phyloP scores from a whole-genome alignment of 257 asterid species.

The Paulownia fortunei region DNA sequence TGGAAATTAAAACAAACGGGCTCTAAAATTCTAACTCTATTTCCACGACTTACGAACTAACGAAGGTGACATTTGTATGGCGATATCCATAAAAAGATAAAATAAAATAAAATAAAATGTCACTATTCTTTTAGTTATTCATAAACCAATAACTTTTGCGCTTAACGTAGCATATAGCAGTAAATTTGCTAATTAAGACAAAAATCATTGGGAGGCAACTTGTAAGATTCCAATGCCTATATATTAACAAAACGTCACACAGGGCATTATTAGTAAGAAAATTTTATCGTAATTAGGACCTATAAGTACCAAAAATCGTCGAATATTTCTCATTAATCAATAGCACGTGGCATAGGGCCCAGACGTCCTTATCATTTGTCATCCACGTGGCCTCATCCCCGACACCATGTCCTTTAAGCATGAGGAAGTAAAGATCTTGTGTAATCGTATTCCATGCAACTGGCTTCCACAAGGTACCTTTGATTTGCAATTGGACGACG shows the following conservation, averaged over 20 bases:
- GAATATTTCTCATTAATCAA: slow-evolving; percentile 18
- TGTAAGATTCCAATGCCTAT: background rate
- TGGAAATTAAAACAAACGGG: too few species aligned
- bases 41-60: too few species aligned
- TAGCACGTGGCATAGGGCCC: slow-evolving; percentile 33
- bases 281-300: background rate
- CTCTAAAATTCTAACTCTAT: too few species aligned
- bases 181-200: background rate
- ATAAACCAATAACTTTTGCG: too few species aligned
- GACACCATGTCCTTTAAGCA: slow-evolving; percentile 5
- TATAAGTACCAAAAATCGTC: background rate
- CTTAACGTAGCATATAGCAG: too few species aligned
- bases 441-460: background rate
- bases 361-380: background rate
- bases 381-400: slow-evolving; percentile 37
- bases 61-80: too few species aligned
- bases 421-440: background rate
- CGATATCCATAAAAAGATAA: too few species aligned
- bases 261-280: background rate
- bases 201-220: background rate
- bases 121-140: too few species aligned
- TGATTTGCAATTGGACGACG: background rate
- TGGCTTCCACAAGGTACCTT: background rate
- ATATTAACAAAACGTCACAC: background rate
- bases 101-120: too few species aligned